phyloP scores from a whole-genome alignment of 306 rosid genomes.

The Pterocarpus santalinus region DNA sequence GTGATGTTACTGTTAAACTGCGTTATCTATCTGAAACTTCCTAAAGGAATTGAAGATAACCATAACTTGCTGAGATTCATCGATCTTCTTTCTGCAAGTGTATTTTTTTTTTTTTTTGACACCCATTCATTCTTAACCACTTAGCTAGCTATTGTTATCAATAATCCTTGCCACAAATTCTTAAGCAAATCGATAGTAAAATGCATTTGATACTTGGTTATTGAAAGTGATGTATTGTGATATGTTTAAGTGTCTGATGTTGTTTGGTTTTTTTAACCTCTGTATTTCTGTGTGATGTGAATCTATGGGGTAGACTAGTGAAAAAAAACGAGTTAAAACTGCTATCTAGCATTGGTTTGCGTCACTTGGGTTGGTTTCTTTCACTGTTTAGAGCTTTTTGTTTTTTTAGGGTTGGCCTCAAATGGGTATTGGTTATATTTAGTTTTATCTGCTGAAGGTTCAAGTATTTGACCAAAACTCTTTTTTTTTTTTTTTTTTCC shows the following conservation, averaged over 20 bases:
- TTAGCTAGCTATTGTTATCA: too few relatives aligned
- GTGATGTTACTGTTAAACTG: constrained; percentile 63
- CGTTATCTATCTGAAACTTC: constrained; percentile 70
- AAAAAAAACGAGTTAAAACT: not conserved
- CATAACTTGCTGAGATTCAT: constrained; percentile 47
- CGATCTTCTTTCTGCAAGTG: not conserved
- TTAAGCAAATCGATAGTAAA: not conserved
- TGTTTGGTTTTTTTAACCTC: not conserved
- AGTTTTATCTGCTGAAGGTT: too few relatives aligned
- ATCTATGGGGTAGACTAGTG: not conserved
- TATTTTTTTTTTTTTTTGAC: not conserved
- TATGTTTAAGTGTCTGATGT: too few relatives aligned
- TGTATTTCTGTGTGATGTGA: not conserved
- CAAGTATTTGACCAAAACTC: not conserved
- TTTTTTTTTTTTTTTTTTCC: not conserved
- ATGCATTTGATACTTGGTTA: not conserved
- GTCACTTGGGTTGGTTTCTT: not conserved
- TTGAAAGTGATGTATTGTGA: not conserved
- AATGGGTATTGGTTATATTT: not conserved
- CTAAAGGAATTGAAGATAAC: constrained; percentile 50
- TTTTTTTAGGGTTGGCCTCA: too few relatives aligned
- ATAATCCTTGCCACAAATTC: not conserved
- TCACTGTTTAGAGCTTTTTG: not conserved
- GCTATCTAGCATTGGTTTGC: not conserved
- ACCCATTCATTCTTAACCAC: not conserved